Conservation (phyloP, 805 yeast genomes). For the Candida parachauliodes region DNA sequence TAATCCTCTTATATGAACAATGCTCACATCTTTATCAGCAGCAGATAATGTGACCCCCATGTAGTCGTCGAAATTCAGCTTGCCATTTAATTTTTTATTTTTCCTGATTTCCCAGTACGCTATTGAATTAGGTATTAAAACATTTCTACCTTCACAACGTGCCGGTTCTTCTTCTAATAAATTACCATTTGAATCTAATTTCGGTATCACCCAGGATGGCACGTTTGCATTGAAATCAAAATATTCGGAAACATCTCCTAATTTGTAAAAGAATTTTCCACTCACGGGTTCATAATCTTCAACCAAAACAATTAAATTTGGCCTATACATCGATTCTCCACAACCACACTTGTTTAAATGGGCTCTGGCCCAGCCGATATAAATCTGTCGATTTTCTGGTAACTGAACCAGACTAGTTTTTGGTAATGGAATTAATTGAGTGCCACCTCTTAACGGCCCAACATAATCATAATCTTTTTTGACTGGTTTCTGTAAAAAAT, state of each 20-base stretch:
- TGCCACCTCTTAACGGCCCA: constrained; percentile 37
- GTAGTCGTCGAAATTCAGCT: constrained; percentile 20
- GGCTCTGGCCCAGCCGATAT: constrained; percentile 40
- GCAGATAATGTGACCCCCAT: constrained; percentile 34
- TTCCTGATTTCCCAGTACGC: constrained; percentile 21
- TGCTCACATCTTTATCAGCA: constrained; percentile 34
- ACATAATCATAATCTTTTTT: constrained; percentile 17
- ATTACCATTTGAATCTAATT: constrained; percentile 17
- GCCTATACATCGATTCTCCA: constrained; percentile 36
- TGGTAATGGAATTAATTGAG: constrained; percentile 26
- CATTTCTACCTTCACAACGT: constrained; percentile 28
- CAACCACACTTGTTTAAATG: constrained; percentile 38
- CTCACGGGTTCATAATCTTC: constrained; percentile 21
- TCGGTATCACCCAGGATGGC: constrained; percentile 23
- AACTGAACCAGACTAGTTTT: constrained; percentile 10
- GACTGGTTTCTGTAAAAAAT: constrained; percentile 18
- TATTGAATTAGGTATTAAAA: constrained; percentile 34
- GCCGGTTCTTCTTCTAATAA: constrained; percentile 25
- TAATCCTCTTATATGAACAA: constrained; percentile 31
- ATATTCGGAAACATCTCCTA: constrained; percentile 27
- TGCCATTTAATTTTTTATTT: too few species aligned
- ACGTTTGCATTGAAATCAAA: constrained; percentile 27
- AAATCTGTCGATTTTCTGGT: constrained; percentile 28
- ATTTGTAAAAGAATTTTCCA: constrained; percentile 15
- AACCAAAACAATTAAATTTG: constrained; percentile 32